phyloP scores from a whole-genome alignment of 2,329 filamentous ascomycete genomes.

The Aspergillus pseudotamarii region DNA sequence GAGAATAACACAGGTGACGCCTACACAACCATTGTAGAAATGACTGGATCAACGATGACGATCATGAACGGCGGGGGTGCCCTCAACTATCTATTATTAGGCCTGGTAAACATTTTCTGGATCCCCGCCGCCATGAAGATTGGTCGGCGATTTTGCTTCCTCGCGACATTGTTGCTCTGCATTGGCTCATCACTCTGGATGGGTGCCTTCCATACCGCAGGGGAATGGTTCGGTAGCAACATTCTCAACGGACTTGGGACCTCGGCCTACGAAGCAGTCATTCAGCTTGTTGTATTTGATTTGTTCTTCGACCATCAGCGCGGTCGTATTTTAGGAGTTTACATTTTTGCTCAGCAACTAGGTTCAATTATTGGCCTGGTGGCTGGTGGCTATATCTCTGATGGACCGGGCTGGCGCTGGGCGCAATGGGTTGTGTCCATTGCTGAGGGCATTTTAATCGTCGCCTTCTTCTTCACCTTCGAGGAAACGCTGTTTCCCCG shows the following conservation, averaged over 20 bases:
- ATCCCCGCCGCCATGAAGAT: background rate
- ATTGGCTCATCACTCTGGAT: background rate
- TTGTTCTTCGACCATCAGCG: background rate
- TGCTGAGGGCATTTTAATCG: constrained; percentile 3
- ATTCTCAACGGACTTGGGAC: background rate
- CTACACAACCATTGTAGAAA: background rate
- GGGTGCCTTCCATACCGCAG: background rate
- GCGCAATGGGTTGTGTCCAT: constrained; percentile 3
- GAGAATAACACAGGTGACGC: background rate
- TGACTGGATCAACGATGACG: background rate
- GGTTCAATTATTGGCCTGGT: background rate
- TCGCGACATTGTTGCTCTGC: background rate
- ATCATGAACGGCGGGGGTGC: background rate
- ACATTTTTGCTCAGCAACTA: background rate
- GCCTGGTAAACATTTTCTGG: background rate
- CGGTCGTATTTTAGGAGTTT: background rate
- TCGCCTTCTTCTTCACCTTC: constrained; percentile 4
- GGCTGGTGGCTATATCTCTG: background rate
- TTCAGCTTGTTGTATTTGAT: background rate
- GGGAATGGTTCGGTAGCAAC: constrained; percentile 1
- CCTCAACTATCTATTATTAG: background rate
- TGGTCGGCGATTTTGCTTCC: background rate
- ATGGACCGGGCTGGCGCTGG: background rate
- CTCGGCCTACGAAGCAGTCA: constrained; percentile 1
- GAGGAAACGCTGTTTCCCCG: constrained; percentile 6